Conservation (phyloP, 805 yeast genomes). For the Sugiyamaella valdiviana region DNA sequence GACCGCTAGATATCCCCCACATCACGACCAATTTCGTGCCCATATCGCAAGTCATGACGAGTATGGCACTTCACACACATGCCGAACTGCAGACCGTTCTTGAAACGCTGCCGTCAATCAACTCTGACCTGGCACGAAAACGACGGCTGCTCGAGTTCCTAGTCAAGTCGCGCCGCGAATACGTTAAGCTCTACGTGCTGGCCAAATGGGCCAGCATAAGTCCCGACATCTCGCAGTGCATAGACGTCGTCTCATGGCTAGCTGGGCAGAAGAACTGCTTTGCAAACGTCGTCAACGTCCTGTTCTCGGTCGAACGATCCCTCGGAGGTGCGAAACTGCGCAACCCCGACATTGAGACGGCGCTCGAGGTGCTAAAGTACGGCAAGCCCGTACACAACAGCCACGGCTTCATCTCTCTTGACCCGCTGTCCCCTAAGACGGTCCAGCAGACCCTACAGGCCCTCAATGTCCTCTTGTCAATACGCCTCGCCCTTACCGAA, state of each 20-base stretch:
- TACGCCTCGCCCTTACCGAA: slow-evolving; percentile 61
- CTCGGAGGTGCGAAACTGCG: slow-evolving; percentile 85
- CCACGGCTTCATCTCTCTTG: slow-evolving; percentile 47
- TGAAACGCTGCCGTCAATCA: slow-evolving; percentile 52
- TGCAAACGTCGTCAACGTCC: slow-evolving; percentile 54
- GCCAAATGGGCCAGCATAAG: slow-evolving; percentile 82
- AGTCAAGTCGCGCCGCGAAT: slow-evolving; percentile 72
- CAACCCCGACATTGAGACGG: slow-evolving; percentile 82
- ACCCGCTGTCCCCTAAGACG: slow-evolving; percentile 47
- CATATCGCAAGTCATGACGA: slow-evolving; percentile 50
- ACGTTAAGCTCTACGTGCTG: slow-evolving; percentile 74
- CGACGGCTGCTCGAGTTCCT: slow-evolving; percentile 60
- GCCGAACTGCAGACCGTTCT: slow-evolving; percentile 55
- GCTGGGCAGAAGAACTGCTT: slow-evolving; percentile 69
- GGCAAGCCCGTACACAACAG: slow-evolving; percentile 74
- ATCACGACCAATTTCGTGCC: slow-evolving; percentile 66
- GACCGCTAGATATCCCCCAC: slow-evolving; percentile 49
- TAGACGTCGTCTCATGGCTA: slow-evolving; percentile 85
- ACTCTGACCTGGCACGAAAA: slow-evolving; percentile 59
- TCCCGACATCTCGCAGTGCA: slow-evolving; percentile 62
- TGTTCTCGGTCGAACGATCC: slow-evolving; percentile 63
- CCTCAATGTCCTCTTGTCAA: slow-evolving; percentile 64
- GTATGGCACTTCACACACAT: slow-evolving; percentile 56
- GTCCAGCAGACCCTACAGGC: slow-evolving; percentile 58
- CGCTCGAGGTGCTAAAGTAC: slow-evolving; percentile 71